Evolutionary conservation across 106 monocot species (phyloP), one percentile per base, ranked within the genome.

Genomic region (Xerophyta viscosa): DNA sequence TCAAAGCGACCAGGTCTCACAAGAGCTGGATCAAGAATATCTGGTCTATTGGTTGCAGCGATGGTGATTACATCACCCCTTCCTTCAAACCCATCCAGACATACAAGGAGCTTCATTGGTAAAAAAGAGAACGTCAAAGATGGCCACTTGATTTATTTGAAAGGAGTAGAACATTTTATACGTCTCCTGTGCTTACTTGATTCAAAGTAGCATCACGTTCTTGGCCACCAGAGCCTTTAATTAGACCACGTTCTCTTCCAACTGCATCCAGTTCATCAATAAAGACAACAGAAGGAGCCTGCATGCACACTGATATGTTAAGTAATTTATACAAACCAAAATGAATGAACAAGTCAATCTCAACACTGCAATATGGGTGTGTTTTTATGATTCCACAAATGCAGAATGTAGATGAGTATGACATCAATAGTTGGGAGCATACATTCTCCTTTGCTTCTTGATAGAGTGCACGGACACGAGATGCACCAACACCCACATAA

Each of bases 1-100:
- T 89, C 89, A 66, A 89, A 89, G 2, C 89, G 79, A 27, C 83
- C 89, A 71, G 83, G 89, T 43, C 89, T 73, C n/a, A 89, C 89
- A 50, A 89, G 80, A 28, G 89, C 89, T 58, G 89, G 80, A 71
- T 89, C 89, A 84, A 89, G 89, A 60, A 89, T 89, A 77, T 89
- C 89, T 54, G 80, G 83, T 68, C 89, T 83, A 58, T 89, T 89
- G 37, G 89, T 89, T 68, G 89, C 89, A 58, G 89, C 89, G 62
- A 89, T 83, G 37, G 89, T 89, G 64, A 89, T 84, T 19, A 89
- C 89, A 41, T 83, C 45, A 14, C 89, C 89, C 67, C 80, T 83
- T 71, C 89, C 89, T 89, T 89, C 83, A 71, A 89, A 89, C 36
- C 89, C 89, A 74, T 89, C 89, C 64, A 89, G 65, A 68, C 89